Evolutionary conservation across 441 rosid genomes (phyloP), one percentile per base, ranked within the genome.

Genomic region (Populus hybrid): DNA sequence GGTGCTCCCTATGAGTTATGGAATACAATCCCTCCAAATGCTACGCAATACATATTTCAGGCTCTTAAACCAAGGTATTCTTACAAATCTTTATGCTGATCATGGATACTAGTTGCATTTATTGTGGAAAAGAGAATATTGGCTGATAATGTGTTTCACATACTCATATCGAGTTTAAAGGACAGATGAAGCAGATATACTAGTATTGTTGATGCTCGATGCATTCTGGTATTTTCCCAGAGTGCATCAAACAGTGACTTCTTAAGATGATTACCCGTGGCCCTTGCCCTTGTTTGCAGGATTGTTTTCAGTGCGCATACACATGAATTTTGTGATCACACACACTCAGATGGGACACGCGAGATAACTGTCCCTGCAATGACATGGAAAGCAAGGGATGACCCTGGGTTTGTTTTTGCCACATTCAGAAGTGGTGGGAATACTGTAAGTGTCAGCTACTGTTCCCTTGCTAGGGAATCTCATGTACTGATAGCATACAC

Each of bases 1-100:
- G 70, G 77, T 23, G 69, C 78, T 61, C 89, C 91, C 30, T 85
- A 88, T 74, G 87, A 83, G 67, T 81, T 83, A 77, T 75, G 24
- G 34, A 84, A 88, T 4, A 84, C 86, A 12, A 12, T 91, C 64
- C 91, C 93, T 5, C 86, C 81, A 36, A 91, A 91, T 81, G 89
- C 88, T 73, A 85, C 92, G 10, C 86, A 89, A 71, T 91, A 91
- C 80, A 86, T 89, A 81, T 84, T 91, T 79, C 93, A 87, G 77
- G 92, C 92, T 76, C 92, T 89, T 75, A 89, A 84, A 75, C 93
- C 92, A 80, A 88, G 91, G 95, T 88, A 86, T 61, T 34, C 10
- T 30, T 66, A 18, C 12, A 8, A 6, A 6, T 23, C 3, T 23
- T 38, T 54, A 32, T 21, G 38, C n/a, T 2, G 59, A 5, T 54